Conservation (phyloP, 1,284 basidiomycete genomes). For the Thecaphora thlaspeos region DNA sequence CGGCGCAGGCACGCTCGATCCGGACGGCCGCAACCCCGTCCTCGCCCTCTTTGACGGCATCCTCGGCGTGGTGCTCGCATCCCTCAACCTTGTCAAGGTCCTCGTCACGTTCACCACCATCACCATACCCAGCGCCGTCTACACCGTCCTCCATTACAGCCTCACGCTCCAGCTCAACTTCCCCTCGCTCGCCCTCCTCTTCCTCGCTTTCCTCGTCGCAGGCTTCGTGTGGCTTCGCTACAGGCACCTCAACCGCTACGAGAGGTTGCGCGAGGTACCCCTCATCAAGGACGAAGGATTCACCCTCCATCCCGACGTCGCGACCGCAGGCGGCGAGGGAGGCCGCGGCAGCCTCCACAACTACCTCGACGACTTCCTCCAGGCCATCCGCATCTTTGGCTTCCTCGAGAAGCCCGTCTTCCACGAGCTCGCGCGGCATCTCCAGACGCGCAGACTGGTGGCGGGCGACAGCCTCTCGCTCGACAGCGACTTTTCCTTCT, state of each 20-base stretch:
- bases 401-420: conserved; percentile 57
- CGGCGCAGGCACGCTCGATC: neutral
- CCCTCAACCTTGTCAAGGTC: conserved; percentile 42
- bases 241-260: conserved; percentile 53
- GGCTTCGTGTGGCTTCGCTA: conserved; percentile 59
- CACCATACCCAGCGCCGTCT: conserved; percentile 49
- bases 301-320: conserved; percentile 52
- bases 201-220: conserved; percentile 27
- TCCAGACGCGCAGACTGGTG: conserved; percentile 53
- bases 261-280: conserved; percentile 51
- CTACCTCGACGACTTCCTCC: conserved; percentile 57
- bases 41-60: conserved; percentile 40
- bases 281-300: conserved; percentile 51
- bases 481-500: conserved; percentile 54
- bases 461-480: conserved; percentile 53
- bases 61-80: conserved; percentile 41
- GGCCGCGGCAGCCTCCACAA: conserved; percentile 51
- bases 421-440: conserved; percentile 55
- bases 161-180: conserved; percentile 56
- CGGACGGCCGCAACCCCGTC: conserved; percentile 30
- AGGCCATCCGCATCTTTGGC: conserved; percentile 57
- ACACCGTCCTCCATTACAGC: conserved; percentile 51
- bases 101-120: conserved; percentile 46
- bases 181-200: conserved; percentile 44
- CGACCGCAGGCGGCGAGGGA: conserved; percentile 35